Evolutionary conservation across 2,329 filamentous ascomycete species (phyloP).

Genomic region (Shiraia sp.): DNA sequence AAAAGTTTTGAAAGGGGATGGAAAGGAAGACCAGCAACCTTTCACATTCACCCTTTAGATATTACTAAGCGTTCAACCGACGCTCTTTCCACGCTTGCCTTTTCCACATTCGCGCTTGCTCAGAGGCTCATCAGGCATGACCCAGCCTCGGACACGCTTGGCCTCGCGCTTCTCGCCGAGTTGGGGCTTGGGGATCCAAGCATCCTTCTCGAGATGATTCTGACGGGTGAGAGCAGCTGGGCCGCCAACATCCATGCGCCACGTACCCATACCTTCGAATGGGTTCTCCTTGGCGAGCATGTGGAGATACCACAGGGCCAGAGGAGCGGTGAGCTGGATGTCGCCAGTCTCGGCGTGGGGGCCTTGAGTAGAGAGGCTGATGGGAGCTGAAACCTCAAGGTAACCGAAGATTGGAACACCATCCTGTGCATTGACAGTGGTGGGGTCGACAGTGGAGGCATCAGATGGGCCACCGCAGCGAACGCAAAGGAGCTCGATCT

Average conservation of each 20-base stretch:
- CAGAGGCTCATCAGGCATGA: slow-evolving; percentile 73
- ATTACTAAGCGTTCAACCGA: no score
- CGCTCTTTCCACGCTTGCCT: slow-evolving; percentile 35
- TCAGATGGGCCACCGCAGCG: slow-evolving; percentile 66
- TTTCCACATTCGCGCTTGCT: slow-evolving; percentile 65
- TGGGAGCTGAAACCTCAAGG: slow-evolving; percentile 70
- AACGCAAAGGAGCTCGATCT: slow-evolving; percentile 91
- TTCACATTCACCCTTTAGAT: neutral
- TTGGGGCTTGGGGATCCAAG: slow-evolving; percentile 75
- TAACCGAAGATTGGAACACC: slow-evolving; percentile 80
- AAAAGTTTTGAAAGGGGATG: neutral
- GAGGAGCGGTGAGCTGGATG: slow-evolving; percentile 66
- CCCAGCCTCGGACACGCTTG: slow-evolving; percentile 74
- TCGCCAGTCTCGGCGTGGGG: slow-evolving; percentile 42
- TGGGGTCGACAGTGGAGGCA: slow-evolving; percentile 35
- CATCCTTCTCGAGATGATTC: slow-evolving; percentile 70
- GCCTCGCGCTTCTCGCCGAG: slow-evolving; percentile 75
- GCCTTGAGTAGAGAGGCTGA: slow-evolving; percentile 54
- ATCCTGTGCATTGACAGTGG: slow-evolving; percentile 51
- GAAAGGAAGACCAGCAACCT: neutral
- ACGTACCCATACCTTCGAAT: slow-evolving; percentile 63
- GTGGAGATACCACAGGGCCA: slow-evolving; percentile 79
- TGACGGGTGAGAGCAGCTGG: slow-evolving; percentile 73
- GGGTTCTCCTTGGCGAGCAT: slow-evolving; percentile 68
- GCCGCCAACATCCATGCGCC: slow-evolving; percentile 73